A percentile compares a stretch with the other conserved stretches of the same genome.
Conservation (phyloP, 176 grass and related monocot species). For the Zea luxurians region DNA sequence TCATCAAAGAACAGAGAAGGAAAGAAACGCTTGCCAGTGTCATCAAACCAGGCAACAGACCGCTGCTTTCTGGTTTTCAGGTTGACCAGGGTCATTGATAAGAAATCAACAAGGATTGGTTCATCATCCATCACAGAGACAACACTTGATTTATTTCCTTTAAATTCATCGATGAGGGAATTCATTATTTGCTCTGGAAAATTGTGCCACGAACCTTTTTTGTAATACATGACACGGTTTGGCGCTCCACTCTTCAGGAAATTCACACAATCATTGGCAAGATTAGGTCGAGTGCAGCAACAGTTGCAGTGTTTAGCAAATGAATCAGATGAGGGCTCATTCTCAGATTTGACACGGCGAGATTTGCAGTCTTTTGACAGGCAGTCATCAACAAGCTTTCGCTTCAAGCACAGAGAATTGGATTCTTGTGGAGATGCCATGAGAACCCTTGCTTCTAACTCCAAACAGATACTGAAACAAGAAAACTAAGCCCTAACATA, state of each 20-base stretch:
- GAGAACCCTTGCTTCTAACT: constrained; percentile 34
- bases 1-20: constrained; percentile 66
- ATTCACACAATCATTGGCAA: constrained; percentile 66
- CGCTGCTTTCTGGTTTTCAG: constrained; percentile 56
- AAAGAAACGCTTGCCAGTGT: constrained; percentile 56
- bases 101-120: constrained; percentile 63
- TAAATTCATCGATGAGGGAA: constrained; percentile 60
- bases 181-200: constrained; percentile 61
- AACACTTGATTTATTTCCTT: constrained; percentile 51
- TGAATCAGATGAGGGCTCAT: constrained; percentile 42
- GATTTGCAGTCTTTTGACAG: constrained; percentile 52
- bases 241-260: constrained; percentile 63
- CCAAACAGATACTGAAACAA: constrained; percentile 35
- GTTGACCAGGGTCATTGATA: constrained; percentile 71
- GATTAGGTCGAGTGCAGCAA: constrained; percentile 61
- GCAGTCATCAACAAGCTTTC: constrained; percentile 56
- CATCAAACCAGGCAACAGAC: constrained; percentile 79
- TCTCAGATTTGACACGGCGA: constrained; percentile 33
- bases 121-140: constrained; percentile 53
- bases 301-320: constrained; percentile 51
- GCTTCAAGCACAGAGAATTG: constrained; percentile 55
- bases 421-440: constrained; percentile 50
- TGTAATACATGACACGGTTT: constrained; percentile 61
- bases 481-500: constrained; percentile 45
- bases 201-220: constrained; percentile 49